Evolutionary conservation across 2,329 filamentous ascomycete genomes (phyloP).

Genomic region (Zelopaecilomyces penicillatus): DNA sequence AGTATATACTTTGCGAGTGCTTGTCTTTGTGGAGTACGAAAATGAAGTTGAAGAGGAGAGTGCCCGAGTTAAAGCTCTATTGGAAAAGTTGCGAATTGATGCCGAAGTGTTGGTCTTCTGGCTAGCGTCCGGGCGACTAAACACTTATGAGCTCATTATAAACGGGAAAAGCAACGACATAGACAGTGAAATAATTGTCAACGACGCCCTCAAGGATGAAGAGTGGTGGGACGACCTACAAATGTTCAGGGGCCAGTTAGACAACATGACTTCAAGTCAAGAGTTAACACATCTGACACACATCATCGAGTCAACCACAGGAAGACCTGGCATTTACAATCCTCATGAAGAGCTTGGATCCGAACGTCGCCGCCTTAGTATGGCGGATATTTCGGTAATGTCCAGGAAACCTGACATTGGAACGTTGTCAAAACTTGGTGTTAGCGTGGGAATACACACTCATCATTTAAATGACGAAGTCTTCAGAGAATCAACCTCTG

Average conservation of each 20-base stretch:
- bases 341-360: slow-evolving; percentile 26
- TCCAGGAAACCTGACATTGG: slow-evolving; percentile 51
- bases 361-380: slow-evolving; percentile 34
- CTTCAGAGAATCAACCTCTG: slow-evolving; percentile 33
- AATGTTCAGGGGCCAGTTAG: slow-evolving; percentile 35
- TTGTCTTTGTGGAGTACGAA: slow-evolving; percentile 86
- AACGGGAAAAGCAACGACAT: slow-evolving; percentile 54
- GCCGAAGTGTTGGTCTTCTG: slow-evolving; percentile 75
- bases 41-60: slow-evolving; percentile 73
- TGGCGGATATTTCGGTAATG: slow-evolving; percentile 53
- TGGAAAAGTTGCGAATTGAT: slow-evolving; percentile 75
- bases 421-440: slow-evolving; percentile 46
- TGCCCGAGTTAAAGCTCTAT: slow-evolving; percentile 59
- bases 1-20: slow-evolving; percentile 63
- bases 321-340: slow-evolving; percentile 35
- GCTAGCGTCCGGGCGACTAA: slow-evolving; percentile 63
- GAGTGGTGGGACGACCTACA: slow-evolving; percentile 79
- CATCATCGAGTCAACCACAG: slow-evolving; percentile 35
- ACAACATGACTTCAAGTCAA: slow-evolving; percentile 31
- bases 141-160: slow-evolving; percentile 69
- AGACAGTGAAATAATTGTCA: slow-evolving; percentile 51
- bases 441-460: slow-evolving; percentile 67
- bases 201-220: slow-evolving; percentile 59
- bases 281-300: slow-evolving; percentile 36
- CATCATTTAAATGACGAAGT: slow-evolving; percentile 60